Percentiles rank a stretch among this genome's conserved stretches.
Conservation (phyloP, 805 yeast species). For the Cyberlindnera xylosilytica region DNA sequence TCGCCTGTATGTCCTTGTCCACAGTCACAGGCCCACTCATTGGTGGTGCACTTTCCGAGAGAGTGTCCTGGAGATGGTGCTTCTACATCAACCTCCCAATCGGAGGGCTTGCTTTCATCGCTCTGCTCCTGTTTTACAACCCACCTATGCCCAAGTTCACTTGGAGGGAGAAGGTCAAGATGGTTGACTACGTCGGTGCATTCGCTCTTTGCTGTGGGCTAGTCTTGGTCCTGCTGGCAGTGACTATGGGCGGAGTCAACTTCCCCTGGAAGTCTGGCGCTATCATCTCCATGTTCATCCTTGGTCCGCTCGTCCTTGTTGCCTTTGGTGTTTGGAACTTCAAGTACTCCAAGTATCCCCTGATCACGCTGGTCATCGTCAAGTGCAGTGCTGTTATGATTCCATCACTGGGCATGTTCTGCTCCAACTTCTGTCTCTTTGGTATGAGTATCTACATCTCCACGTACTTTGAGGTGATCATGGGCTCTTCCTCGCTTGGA, state of each 20-base stretch:
- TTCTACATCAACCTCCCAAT: constrained; percentile 68
- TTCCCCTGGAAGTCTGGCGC: constrained; percentile 55
- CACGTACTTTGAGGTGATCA: constrained; percentile 26
- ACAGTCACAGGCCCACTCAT: constrained; percentile 60
- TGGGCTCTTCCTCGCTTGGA: constrained; percentile 35
- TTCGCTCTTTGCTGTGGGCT: constrained; percentile 39
- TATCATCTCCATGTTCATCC: too few species aligned
- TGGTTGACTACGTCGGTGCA: constrained; percentile 50
- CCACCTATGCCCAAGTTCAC: constrained; percentile 47
- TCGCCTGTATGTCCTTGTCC: constrained; percentile 41
- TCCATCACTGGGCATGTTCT: neutral
- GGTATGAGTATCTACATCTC: neutral
- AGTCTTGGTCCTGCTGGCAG: constrained; percentile 44
- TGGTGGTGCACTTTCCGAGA: constrained; percentile 62
- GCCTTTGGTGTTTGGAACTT: too few species aligned
- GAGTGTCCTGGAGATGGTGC: constrained; percentile 72
- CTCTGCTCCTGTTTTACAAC: constrained; percentile 39
- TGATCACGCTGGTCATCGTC: too few species aligned
- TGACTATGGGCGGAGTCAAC: constrained; percentile 53
- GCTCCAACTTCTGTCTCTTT: constrained; percentile 1
- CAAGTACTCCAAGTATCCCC: too few species aligned
- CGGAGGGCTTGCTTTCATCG: constrained; percentile 47
- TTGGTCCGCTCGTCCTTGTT: too few species aligned
- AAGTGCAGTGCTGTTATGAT: too few species aligned
- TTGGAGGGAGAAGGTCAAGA: constrained; percentile 34